These are phyloP conservation scores for Fragaria ananassa DNA, from an alignment of 306 rosid genomes.

Conservation along the genomic window DNA sequence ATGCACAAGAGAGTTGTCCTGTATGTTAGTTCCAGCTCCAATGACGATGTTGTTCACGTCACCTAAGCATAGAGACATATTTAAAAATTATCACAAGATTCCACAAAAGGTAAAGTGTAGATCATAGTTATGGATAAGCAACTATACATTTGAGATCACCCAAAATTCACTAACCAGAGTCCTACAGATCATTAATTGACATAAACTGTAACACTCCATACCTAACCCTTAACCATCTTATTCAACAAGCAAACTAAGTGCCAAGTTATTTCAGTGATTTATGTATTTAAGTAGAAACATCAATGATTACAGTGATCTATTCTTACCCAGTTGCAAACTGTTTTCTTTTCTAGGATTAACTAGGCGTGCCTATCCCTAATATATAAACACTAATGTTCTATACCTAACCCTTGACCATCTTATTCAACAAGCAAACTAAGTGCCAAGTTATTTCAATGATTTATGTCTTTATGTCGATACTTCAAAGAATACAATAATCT, in stretches of 20 bases:
- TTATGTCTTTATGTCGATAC: neutral
- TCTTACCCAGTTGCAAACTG: neutral
- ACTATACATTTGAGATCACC: neutral
- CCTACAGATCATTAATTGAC: neutral
- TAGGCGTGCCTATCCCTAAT: neutral
- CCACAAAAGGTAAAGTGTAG: neutral
- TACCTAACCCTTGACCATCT: neutral
- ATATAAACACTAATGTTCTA: neutral
- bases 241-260: neutral
- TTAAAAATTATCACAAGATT: neutral
- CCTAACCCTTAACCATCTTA: neutral
- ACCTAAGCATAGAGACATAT: constrained; percentile 37
- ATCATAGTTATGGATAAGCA: neutral
- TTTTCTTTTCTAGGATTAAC: neutral
- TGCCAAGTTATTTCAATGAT: neutral
- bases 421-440: neutral
- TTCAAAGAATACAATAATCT: neutral
- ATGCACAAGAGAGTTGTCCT: constrained; percentile 92
- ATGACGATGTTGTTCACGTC: constrained; percentile 82
- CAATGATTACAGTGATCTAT: neutral
- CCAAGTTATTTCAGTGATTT: neutral
- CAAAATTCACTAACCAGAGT: neutral
- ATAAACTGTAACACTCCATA: neutral
- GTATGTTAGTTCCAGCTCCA: constrained; percentile 90
- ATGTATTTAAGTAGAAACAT: neutral